These are phyloP conservation scores for Ogataea corticis DNA, from an alignment of 805 yeast genomes.

Conservation along the genomic window DNA sequence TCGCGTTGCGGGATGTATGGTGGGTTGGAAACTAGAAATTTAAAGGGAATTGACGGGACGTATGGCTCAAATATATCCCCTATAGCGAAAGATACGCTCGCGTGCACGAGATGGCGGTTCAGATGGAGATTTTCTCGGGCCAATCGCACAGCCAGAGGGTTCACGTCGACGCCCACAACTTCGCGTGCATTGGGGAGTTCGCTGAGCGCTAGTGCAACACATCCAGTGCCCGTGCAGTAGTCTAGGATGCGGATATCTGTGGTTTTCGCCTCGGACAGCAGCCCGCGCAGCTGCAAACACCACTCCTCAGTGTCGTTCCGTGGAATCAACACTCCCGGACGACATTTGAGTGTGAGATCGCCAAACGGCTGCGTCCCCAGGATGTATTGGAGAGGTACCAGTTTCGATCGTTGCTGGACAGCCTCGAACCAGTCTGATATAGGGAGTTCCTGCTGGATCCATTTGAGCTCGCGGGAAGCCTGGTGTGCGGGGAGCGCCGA, in stretches of 20 bases:
- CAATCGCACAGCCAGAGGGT: conserved; percentile 51
- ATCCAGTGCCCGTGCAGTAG: conserved; percentile 88
- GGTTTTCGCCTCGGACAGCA: conserved; percentile 8
- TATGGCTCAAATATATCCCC: conserved; percentile 25
- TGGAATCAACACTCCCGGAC: conserved; percentile 75
- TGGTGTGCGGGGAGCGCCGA: conserved; percentile 23
- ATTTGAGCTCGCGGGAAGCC: conserved; percentile 59
- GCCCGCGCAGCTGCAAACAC: conserved; percentile 47
- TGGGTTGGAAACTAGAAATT: conserved; percentile 80
- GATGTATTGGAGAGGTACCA: conserved; percentile 81
- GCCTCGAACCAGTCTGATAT: conserved; percentile 49
- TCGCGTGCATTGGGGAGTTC: conserved; percentile 23
- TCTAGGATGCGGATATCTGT: conserved; percentile 48
- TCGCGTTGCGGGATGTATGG: conserved; percentile 71
- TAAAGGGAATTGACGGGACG: conserved; percentile 28
- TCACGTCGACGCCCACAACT: conserved; percentile 55
- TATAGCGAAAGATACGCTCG: conserved; percentile 16
- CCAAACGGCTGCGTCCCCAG: conserved; percentile 90
- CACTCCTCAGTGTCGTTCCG: conserved; percentile 97
- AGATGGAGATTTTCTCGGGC: conserved; percentile 44
- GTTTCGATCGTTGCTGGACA: conserved; percentile 47
- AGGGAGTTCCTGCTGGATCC: conserved; percentile 66
- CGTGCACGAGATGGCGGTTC: conserved; percentile 11
- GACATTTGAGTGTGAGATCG: conserved; percentile 56
- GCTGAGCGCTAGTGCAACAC: conserved; percentile 63